Base-by-base conservation (phyloP, 106 monocot genomes). In the Phalaenopsis aphrodite region DNA sequence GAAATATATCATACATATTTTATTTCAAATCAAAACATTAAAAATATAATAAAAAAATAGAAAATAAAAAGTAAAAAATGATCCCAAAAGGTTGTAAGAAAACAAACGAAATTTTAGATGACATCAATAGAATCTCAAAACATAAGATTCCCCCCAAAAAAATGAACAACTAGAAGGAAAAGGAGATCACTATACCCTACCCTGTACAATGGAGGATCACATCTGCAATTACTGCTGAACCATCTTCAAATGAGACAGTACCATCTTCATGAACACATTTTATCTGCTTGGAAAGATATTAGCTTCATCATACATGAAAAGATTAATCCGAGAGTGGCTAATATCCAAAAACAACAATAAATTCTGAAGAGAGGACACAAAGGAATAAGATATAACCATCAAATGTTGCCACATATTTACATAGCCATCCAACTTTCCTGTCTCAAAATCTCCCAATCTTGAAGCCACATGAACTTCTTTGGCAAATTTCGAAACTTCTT, bases 381-480 rank as follows among this genome's bases (percentile, higher is more conserved):
- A 14, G 14, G 52, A 52, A 52, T 52, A 52, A 52, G 52, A 52
- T 52, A 52, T 55, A 81, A 86, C 88, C 81, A 71, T 82, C n/a
- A n/a, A 47, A 42, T 86, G 88, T 42, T 78, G 81, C 83, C 85
- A 88, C 11, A 83, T 79, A 76, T 85, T 88, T 15, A 56, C 65
- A 43, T 81, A 79, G 5, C 64, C 66, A 9, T 75, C 75, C 42
- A 88, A 41, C 58, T 88, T 88, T 43, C 79, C 82, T 11, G 78
- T 21, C 45, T 14, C 42, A 17, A 72, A 24, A 57, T 80, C 79
- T 43, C 36, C n/a, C 24, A 79, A 75, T 55, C 86, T 88, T 49
- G 88, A 78, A 42, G 86, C 72, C 19, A 86, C 38, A 56, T 86
- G 85, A n/a, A 88, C 86, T 76, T 88, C 88, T 79, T 86, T 88